Percentiles rank a stretch among this genome's conserved stretches.
These are phyloP conservation scores for Debaryomycetaceae sp. DNA, from an alignment of 1,139 yeast genomes.

Conservation along the genomic window DNA sequence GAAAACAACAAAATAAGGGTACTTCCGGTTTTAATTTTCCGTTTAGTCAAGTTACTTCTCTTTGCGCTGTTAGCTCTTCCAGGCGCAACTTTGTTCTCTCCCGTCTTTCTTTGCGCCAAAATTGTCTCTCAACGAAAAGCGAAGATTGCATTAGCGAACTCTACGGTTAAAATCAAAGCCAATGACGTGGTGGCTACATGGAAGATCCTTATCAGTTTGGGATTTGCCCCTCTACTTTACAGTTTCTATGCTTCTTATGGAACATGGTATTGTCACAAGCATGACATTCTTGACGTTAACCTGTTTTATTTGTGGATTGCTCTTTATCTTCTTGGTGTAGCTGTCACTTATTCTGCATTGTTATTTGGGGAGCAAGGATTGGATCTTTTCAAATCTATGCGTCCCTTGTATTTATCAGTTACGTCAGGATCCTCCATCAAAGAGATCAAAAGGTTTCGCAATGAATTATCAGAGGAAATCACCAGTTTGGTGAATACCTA, in stretches of 20 bases:
- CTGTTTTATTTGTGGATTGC: conserved; percentile 39
- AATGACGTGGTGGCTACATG: conserved; percentile 94
- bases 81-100: conserved; percentile 79
- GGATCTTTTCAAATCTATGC: conserved; percentile 78
- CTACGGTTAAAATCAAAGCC: conserved; percentile 87
- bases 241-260: conserved; percentile 73
- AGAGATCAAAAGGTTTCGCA: conserved; percentile 43
- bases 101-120: conserved; percentile 80
- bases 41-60: conserved; percentile 52
- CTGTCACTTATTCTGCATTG: conserved; percentile 82
- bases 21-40: conserved; percentile 45
- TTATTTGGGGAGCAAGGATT: conserved; percentile 90
- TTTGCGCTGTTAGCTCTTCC: conserved; percentile 71
- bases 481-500: conserved; percentile 43
- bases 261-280: conserved; percentile 42
- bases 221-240: conserved; percentile 82
- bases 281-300: conserved; percentile 13
- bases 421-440: conserved; percentile 57
- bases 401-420: conserved; percentile 77
- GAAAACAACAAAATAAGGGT: conserved; percentile 42
- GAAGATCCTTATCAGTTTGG: conserved; percentile 89
- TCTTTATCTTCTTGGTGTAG: conserved; percentile 56
- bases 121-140: conserved; percentile 70
- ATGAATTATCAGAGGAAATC: conserved; percentile 39
- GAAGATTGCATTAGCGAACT: conserved; percentile 74